Evolutionary conservation across 345 rosid genomes (phyloP).

Genomic region (Brassica cretica): DNA sequence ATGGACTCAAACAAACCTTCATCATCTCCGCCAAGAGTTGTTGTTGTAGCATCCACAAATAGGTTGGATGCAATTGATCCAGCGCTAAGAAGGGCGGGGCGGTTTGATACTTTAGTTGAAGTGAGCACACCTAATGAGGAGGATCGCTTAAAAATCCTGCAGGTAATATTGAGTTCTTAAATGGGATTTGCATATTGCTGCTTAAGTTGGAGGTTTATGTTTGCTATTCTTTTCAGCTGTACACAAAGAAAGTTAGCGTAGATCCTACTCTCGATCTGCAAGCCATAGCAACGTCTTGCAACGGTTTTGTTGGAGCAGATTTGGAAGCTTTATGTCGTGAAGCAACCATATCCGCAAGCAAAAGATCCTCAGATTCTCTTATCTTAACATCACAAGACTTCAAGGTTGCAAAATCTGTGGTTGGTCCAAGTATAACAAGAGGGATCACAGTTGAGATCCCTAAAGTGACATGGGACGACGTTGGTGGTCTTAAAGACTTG

Average conservation of each 20-base stretch:
- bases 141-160: slow-evolving; percentile 76
- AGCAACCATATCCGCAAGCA: slow-evolving; percentile 61
- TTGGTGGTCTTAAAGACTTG: slow-evolving; percentile 73
- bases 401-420: slow-evolving; percentile 65
- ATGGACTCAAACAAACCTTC: slow-evolving; percentile 76
- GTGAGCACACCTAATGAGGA: slow-evolving; percentile 78
- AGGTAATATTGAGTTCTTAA: slow-evolving; percentile 44
- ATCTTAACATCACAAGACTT: slow-evolving; percentile 63
- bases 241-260: slow-evolving; percentile 68
- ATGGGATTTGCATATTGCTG: neutral
- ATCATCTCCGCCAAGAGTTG: slow-evolving; percentile 47
- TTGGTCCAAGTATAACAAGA: slow-evolving; percentile 89
- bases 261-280: slow-evolving; percentile 55
- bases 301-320: slow-evolving; percentile 96
- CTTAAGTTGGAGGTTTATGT: neutral
- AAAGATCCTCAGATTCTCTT: slow-evolving; percentile 49
- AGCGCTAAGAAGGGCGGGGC: slow-evolving; percentile 76
- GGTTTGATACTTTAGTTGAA: slow-evolving; percentile 86
- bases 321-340: slow-evolving; percentile 90
- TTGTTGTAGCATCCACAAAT: slow-evolving; percentile 86
- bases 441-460: slow-evolving; percentile 92
- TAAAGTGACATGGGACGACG: slow-evolving; percentile 86
- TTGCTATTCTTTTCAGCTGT: slow-evolving; percentile 52
- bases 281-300: slow-evolving; percentile 77
- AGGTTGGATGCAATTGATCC: slow-evolving; percentile 84